Evolutionary conservation across 2,329 filamentous ascomycete species (phyloP).

Genomic region (Allantophomopsis lycopodina): DNA sequence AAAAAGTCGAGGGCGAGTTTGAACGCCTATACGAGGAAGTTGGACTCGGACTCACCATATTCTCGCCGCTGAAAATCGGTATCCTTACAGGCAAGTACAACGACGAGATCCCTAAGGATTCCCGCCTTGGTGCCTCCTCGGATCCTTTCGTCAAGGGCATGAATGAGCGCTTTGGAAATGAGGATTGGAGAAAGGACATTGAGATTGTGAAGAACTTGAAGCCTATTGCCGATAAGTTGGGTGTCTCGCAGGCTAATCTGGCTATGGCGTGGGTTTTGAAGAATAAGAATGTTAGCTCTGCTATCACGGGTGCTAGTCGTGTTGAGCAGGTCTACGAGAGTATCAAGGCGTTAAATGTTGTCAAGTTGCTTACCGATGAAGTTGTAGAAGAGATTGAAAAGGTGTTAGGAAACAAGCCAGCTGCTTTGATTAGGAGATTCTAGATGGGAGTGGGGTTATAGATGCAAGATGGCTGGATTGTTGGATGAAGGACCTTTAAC

Average conservation of each 20-base stretch:
- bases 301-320: conserved; percentile 45
- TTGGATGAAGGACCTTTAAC: no score
- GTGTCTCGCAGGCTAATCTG: conserved; percentile 33
- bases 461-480: neutral
- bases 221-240: conserved; percentile 51
- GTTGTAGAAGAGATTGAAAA: conserved; percentile 45
- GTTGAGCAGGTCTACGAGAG: conserved; percentile 47
- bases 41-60: conserved; percentile 48
- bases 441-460: conserved; percentile 1
- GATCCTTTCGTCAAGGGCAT: conserved; percentile 30
- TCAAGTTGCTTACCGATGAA: conserved; percentile 43
- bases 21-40: conserved; percentile 43
- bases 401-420: conserved; percentile 43
- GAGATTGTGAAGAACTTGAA: conserved; percentile 44
- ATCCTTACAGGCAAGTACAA: conserved; percentile 57
- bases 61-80: conserved; percentile 44
- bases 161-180: conserved; percentile 26
- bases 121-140: conserved; percentile 41
- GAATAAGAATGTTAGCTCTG: conserved; percentile 46
- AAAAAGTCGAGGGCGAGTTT: conserved; percentile 51
- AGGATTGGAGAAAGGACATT: conserved; percentile 39
- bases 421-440: conserved; percentile 16
- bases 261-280: conserved; percentile 49
- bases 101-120: conserved; percentile 43
- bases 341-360: conserved; percentile 32